A percentile compares a stretch with the other conserved stretches of the same genome.
phyloP scores from a whole-genome alignment of 176 grass and related monocot genomes.

The Hordeum marinum region DNA sequence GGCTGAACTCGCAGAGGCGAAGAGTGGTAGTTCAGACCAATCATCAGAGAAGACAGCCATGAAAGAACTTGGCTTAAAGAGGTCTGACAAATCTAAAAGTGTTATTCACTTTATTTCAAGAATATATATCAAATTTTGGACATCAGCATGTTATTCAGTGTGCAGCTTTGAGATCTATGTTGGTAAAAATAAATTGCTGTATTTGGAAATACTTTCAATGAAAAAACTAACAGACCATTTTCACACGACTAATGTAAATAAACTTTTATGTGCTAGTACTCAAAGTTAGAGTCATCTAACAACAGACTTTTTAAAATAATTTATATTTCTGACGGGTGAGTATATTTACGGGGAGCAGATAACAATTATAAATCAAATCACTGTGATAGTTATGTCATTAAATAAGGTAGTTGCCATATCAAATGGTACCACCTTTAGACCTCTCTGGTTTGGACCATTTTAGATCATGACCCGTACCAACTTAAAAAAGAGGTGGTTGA shows the following conservation, averaged over 20 bases:
- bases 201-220: not conserved
- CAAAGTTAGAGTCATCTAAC: not conserved
- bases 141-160: not conserved
- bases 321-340: not conserved
- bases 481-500: not conserved
- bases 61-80: slow-evolving; percentile 68
- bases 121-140: not conserved
- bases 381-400: not conserved
- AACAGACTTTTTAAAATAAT: not conserved
- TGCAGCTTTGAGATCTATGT: not conserved
- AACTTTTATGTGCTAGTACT: not conserved
- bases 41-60: slow-evolving; percentile 24
- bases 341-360: not conserved
- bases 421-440: not conserved
- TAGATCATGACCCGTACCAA: not conserved
- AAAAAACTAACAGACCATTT: not conserved
- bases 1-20: not conserved
- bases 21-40: not conserved
- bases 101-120: not conserved
- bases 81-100: slow-evolving; percentile 23
- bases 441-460: not conserved
- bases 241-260: not conserved
- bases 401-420: not conserved
- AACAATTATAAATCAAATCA: not conserved
- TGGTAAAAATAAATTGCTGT: not conserved